Evolutionary conservation across 441 rosid species (phyloP).

Genomic region (Adansonia rubrostipa): DNA sequence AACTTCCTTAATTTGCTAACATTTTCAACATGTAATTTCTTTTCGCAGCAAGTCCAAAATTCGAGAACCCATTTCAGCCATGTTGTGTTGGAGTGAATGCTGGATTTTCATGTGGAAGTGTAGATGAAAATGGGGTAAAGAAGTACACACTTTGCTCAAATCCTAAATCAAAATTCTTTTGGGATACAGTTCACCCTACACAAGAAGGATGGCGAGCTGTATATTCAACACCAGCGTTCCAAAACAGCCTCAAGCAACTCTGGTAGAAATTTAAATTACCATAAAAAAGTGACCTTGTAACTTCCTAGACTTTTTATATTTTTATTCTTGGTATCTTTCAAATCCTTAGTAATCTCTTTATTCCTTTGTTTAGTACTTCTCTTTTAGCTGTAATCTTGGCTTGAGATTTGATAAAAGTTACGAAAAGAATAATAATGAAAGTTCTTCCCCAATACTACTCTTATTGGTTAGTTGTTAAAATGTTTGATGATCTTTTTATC

Average conservation of each 20-base stretch:
- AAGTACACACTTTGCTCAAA: conserved; percentile 52
- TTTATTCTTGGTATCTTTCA: neutral
- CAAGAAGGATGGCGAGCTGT: conserved; percentile 64
- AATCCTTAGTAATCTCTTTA: neutral
- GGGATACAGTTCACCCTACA: conserved; percentile 73
- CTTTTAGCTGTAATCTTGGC: neutral
- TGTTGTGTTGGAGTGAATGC: conserved; percentile 59
- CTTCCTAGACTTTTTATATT: neutral
- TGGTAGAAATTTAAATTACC: neutral
- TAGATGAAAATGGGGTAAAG: conserved; percentile 48
- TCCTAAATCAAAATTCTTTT: conserved; percentile 60
- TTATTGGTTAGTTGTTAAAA: no score
- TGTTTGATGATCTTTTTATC: no score
- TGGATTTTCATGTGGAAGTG: conserved; percentile 51
- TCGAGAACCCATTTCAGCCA: conserved; percentile 59
- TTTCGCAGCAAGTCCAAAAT: conserved; percentile 48
- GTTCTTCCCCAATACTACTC: neutral
- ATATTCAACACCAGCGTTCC: conserved; percentile 36
- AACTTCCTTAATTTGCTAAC: neutral
- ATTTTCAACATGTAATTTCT: neutral
- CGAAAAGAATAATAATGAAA: neutral
- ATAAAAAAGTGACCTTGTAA: neutral
- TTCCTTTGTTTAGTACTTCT: neutral
- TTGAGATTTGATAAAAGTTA: neutral
- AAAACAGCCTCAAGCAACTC: conserved; percentile 39